phyloP scores from a whole-genome alignment of 805 yeast genomes.

The Metschnikowia baotianmanensis region DNA sequence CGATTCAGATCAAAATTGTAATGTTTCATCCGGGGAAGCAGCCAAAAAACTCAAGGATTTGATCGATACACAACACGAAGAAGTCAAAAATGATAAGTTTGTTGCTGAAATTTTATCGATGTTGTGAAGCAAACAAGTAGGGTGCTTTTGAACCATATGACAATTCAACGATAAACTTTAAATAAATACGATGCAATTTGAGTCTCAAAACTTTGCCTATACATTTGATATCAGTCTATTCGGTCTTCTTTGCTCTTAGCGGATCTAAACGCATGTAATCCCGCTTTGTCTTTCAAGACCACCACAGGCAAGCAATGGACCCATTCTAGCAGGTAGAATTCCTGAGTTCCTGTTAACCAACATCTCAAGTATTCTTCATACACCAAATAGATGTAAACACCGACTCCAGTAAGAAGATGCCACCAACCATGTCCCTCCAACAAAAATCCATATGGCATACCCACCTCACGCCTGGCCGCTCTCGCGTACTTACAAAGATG shows the following conservation, averaged over 20 bases:
- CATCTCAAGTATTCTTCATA: constrained; percentile 74
- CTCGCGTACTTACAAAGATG: constrained; percentile 67
- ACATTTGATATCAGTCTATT: too few species aligned
- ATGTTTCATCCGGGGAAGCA: constrained; percentile 37
- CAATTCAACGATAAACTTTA: too few species aligned
- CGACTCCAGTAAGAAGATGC: constrained; percentile 85
- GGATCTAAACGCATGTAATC: constrained; percentile 13
- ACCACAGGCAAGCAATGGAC: constrained; percentile 37
- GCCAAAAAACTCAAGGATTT: constrained; percentile 37
- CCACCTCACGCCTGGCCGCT: constrained; percentile 56
- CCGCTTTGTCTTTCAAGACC: constrained; percentile 14
- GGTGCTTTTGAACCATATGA: too few species aligned
- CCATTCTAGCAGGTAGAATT: constrained; percentile 58
- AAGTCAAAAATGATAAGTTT: constrained; percentile 35
- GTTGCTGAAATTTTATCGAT: constrained; percentile 45
- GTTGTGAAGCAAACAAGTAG: constrained; percentile 22
- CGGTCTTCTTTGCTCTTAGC: constrained; percentile 3
- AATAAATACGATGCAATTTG: constrained; percentile 1
- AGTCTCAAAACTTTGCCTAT: too few species aligned
- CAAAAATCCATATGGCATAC: constrained; percentile 82
- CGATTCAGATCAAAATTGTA: constrained; percentile 22
- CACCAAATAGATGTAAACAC: constrained; percentile 81
- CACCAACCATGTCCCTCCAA: constrained; percentile 98
- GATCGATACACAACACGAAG: constrained; percentile 24
- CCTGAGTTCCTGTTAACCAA: constrained; percentile 56